phyloP scores from a whole-genome alignment of 352 stramenopile genomes.

The Globisporangium yorkense region DNA sequence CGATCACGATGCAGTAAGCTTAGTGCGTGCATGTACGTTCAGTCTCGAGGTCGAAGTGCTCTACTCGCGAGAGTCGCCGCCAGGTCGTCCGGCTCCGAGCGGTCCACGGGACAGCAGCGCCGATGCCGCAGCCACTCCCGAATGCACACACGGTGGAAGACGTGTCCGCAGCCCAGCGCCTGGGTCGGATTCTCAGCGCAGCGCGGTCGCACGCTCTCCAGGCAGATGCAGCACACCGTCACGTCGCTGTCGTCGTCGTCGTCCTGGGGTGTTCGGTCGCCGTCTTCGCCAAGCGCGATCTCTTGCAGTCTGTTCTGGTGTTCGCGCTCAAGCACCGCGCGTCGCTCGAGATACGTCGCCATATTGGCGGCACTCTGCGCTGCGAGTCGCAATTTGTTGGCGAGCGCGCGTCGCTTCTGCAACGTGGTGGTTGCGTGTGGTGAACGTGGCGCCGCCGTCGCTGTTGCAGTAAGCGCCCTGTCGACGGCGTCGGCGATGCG shows the following conservation, averaged over 20 bases:
- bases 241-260: background rate
- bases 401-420: slow-evolving; percentile 1
- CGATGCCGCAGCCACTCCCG: slow-evolving; percentile 18
- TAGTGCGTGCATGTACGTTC: no score
- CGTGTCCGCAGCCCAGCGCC: slow-evolving; percentile 24
- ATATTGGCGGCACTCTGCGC: slow-evolving; percentile 11
- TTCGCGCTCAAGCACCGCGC: background rate
- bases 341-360: slow-evolving; percentile 9
- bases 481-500: slow-evolving; percentile 4
- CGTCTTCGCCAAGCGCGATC: background rate
- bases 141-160: slow-evolving; percentile 27
- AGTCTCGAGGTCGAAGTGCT: no score
- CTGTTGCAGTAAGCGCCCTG: slow-evolving; percentile 8
- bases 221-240: slow-evolving; percentile 22
- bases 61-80: no score
- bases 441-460: background rate
- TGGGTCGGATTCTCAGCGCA: slow-evolving; percentile 2
- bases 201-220: slow-evolving; percentile 12
- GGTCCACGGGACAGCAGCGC: slow-evolving; percentile 29
- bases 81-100: slow-evolving; percentile 1
- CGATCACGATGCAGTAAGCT: slow-evolving; percentile 26
- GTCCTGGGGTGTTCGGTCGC: background rate
- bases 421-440: background rate
- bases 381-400: slow-evolving; percentile 7
- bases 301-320: background rate